Evolutionary conservation across 78 protist genomes (phyloP).

Genomic region (Dictyostelium capitatum): DNA sequence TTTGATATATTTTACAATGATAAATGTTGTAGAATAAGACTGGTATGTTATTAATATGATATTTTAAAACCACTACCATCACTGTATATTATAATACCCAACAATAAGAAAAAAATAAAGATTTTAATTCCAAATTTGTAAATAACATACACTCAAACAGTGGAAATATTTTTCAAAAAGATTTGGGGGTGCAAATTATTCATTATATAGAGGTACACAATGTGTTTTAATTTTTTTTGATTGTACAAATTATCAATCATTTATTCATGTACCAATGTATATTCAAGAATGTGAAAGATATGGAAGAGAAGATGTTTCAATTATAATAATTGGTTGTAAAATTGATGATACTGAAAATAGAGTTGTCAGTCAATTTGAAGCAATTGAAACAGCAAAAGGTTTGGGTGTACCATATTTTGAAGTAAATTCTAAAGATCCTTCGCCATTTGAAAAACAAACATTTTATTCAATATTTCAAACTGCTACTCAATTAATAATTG

Average conservation of each 20-base stretch:
- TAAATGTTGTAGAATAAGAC: too few relatives aligned
- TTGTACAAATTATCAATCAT: neutral
- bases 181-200: too few relatives aligned
- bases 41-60: too few relatives aligned
- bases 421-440: neutral
- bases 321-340: neutral
- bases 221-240: neutral
- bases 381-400: neutral
- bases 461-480: neutral
- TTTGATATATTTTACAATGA: too few relatives aligned
- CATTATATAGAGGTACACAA: neutral
- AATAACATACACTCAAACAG: too few relatives aligned
- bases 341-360: constrained; percentile 12
- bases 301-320: neutral
- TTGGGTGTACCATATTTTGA: neutral
- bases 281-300: neutral
- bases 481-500: too few relatives aligned
- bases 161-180: too few relatives aligned
- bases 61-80: too few relatives aligned
- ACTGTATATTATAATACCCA: too few relatives aligned
- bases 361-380: neutral
- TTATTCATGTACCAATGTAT: neutral
- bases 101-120: too few relatives aligned
- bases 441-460: neutral
- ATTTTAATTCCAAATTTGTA: too few relatives aligned